Base-by-base conservation (phyloP, 192 early-diverging fungal species). In the Linnemannia elongata region DNA sequence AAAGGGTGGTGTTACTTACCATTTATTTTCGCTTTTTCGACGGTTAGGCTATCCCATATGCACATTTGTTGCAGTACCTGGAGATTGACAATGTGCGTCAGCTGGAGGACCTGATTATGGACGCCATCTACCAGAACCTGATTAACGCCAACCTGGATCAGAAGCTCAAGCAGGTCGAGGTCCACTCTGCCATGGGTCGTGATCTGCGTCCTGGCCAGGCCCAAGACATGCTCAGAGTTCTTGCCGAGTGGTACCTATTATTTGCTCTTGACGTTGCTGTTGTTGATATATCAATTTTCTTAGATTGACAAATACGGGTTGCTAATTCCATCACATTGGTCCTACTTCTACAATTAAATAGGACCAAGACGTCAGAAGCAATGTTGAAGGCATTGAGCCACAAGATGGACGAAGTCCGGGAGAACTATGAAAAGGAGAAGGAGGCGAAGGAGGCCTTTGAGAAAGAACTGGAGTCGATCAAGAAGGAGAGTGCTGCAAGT, bases 71-170 rank as follows among this genome's bases (percentile, higher is more conserved):
- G 54, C 39, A 88, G n/a, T 90, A 92, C 41, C 90, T 97, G 18
- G 91, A 96, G 72, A 93, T 97, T 76, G 69, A 91, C n/a, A 96
- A 94, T 76, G 92, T 97, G 13, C 92, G 97, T 47, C 94, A 96
- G 66, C 88, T 97, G 45, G 97, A 97, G 78, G 97, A 97, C 85
- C 87, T 97, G 72, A 95, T 97, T 80, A 97, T 97, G 77, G 95
- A 96, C 70, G 93, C 96, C 38, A 94, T 97, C 44, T 97, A 97
- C 74, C 94, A 95, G 75, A 93, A 92, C 69, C 88, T 97, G 10
- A 85, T 97, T 69, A 91, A 88, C 45, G 97, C 96, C 39, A 97
- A 95, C 89, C 88, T 97, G 52, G 97, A 97, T 83, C 97, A 97
- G 78, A 94, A 94, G 71, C 82, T 91, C 76, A 91, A 94, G 69